Conservation (phyloP, 2,329 filamentous ascomycete genomes). For the Purpureocillium takamizusanense region DNA sequence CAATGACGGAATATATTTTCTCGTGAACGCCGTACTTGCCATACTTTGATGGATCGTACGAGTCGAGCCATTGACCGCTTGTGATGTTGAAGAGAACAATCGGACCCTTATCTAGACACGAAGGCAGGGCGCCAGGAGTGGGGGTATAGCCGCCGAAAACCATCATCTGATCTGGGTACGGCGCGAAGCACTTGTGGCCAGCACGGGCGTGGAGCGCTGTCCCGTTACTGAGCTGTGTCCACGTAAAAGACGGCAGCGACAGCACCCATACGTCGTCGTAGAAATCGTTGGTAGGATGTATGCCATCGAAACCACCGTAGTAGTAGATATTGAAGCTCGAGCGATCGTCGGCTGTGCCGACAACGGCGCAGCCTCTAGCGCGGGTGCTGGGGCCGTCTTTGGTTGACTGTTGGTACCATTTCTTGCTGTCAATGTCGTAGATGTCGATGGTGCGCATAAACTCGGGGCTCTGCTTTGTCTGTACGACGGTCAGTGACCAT, state of each 20-base stretch:
- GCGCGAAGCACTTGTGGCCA: slow-evolving; percentile 66
- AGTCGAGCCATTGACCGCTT: slow-evolving; percentile 57
- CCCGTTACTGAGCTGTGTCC: slow-evolving; percentile 49
- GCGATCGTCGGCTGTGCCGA: slow-evolving; percentile 59
- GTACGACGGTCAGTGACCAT: too few relatives aligned
- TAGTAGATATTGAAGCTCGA: slow-evolving; percentile 79
- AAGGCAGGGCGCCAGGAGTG: slow-evolving; percentile 11
- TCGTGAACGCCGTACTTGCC: slow-evolving; percentile 61
- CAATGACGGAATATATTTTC: slow-evolving; percentile 55
- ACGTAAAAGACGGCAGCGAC: slow-evolving; percentile 71
- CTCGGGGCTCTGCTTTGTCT: slow-evolving; percentile 55
- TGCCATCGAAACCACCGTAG: slow-evolving; percentile 64
- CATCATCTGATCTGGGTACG: slow-evolving; percentile 75
- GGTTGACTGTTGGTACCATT: slow-evolving; percentile 63
- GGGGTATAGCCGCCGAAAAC: slow-evolving; percentile 59
- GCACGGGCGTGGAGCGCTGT: slow-evolving; percentile 48
- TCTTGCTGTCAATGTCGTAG: slow-evolving; percentile 61
- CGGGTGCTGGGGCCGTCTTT: slow-evolving; percentile 48
- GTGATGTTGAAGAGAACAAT: slow-evolving; percentile 67
- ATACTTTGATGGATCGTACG: slow-evolving; percentile 57
- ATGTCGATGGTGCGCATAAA: slow-evolving; percentile 68
- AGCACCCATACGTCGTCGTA: slow-evolving; percentile 72
- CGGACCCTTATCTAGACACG: slow-evolving; percentile 42
- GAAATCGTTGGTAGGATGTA: slow-evolving; percentile 28
- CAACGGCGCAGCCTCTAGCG: slow-evolving; percentile 63